Evolutionary conservation across 2,329 filamentous ascomycete genomes (phyloP), one percentile per base, ranked within the genome.

Genomic region (Hypomyces rosellus): DNA sequence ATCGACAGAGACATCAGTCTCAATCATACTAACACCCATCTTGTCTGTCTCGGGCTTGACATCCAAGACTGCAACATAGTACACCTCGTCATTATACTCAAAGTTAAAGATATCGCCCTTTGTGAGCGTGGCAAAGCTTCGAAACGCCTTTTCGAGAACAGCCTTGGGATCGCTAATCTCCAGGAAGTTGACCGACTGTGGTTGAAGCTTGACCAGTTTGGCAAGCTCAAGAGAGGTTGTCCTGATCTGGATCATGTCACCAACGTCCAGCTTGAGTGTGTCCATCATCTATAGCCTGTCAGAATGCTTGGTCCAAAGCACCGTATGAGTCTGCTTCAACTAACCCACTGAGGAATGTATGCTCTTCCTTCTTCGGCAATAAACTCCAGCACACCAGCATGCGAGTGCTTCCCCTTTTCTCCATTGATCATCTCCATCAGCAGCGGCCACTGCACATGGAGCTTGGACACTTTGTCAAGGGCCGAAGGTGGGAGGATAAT

Each of bases 131-230:
- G 91, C 89, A 71, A 97, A 99, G 69, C 95, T 95, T 40, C 92
- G 85, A 71, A 99, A 96, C 0, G 90, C 92, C 61, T 93, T 93
- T 71, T 99, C 93, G 30, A 99, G 82, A 12, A 99, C 93, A 38
- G 93, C 93, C 71, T 96, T 96, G 18, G 93, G 93, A 62, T 99
- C 93, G 61, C 87, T 92, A 65, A 99, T 97, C 42, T 97, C 92
- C 56, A 99, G 86, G 70, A 99, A 99, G 60, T 86, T 87, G 47
- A 88, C 84, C 18, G 89, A 91, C 70, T 99, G 93, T 0, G 93
- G 89, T 72, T 99, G 92, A 8, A 99, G 81, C 72, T 99, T 99
- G 74, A 99, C 95, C 69, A 96, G 86, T 56, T 85, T 85, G 34
- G 93, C 93, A 0, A 92, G 84, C 46, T 91, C 88, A 14, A 99